Evolutionary conservation across 2,329 filamentous ascomycete genomes (phyloP).

Genomic region (Fusarium lateritium): DNA sequence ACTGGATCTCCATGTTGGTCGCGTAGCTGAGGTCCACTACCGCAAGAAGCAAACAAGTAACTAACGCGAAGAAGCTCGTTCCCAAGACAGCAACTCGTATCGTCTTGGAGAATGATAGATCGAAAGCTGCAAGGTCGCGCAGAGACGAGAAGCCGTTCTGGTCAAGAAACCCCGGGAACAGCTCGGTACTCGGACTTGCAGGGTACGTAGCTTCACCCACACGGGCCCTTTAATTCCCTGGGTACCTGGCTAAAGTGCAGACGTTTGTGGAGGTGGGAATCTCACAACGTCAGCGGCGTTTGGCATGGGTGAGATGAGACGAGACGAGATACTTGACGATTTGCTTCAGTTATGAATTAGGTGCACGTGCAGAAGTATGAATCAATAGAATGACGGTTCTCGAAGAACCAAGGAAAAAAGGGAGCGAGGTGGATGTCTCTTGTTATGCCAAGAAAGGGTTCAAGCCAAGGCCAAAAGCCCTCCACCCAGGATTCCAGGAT

Average conservation of each 20-base stretch:
- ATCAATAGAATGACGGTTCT: not conserved
- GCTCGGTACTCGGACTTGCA: conserved; percentile 37
- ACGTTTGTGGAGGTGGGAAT: conserved; percentile 18
- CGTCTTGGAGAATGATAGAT: conserved; percentile 9
- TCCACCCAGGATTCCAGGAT: conserved; percentile 7
- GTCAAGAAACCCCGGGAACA: conserved; percentile 26
- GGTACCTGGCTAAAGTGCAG: conserved; percentile 21
- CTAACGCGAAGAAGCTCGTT: too few species aligned
- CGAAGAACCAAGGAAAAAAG: not conserved
- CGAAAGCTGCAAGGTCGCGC: conserved; percentile 26
- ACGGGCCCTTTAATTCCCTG: not conserved
- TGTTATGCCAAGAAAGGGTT: conserved; percentile 5
- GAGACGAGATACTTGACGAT: not conserved
- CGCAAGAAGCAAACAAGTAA: conserved; percentile 6
- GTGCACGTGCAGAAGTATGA: not conserved
- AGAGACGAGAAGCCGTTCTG: conserved; percentile 34
- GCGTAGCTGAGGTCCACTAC: conserved; percentile 16
- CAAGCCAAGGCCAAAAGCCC: not conserved
- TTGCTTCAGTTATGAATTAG: not conserved
- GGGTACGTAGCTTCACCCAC: conserved; percentile 16
- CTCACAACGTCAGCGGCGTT: conserved; percentile 39
- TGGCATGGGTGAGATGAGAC: conserved; percentile 9
- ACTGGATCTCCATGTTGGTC: conserved; percentile 57
- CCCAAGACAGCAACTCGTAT: not conserved
- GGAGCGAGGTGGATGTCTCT: conserved; percentile 17